Evolutionary conservation across 2,329 filamentous ascomycete genomes (phyloP), one percentile per base, ranked within the genome.

Genomic region (Cladosporium sp.): DNA sequence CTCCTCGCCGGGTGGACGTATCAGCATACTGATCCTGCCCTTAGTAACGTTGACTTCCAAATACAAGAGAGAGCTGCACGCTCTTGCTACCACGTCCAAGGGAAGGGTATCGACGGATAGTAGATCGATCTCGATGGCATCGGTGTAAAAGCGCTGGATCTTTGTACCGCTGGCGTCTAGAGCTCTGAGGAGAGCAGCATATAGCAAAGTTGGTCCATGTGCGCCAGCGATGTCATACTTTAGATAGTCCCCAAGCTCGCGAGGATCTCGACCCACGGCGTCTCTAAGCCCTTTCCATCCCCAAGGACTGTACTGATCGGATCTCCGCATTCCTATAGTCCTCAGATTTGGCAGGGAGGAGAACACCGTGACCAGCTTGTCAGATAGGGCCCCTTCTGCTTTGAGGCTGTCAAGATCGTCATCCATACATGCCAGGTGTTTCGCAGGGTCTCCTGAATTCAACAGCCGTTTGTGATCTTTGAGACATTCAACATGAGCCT

Each of bases 121-220:
- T 34, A 67, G 64, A 57, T 71, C 69, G 7, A 71, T 59, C 50
- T 72, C 66, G 20, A 72, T 64, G 1, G 66, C 69, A 54, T 72
- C 69, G 9, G 69, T 72, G 50, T 72, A 72, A 5, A 72, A 60
- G n/a, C 69, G 60, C n/a, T 65, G 49, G 11, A 72, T 49, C 25
- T 38, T 34, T 5, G 60, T 42, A 9, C 56, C 49, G 2, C 62
- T 55, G 1, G 54, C 51, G 1, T 67, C 63, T 6, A 65, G 42
- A 15, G 67, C 64, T 14, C 60, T 51, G 1, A 69, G 58, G 22
- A 70, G 61, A 14, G 65, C 66, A 17, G 65, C 51, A 59, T 70
- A 70, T 0, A 71, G 61, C 14, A 61, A 40, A 9, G 69, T 68
- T 2, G 68, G 60, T 1, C 49, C 65, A 68, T 3, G 70, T 11